phyloP scores from a whole-genome alignment of 768 basidiomycete genomes.

The Leccinum rimulosum region DNA sequence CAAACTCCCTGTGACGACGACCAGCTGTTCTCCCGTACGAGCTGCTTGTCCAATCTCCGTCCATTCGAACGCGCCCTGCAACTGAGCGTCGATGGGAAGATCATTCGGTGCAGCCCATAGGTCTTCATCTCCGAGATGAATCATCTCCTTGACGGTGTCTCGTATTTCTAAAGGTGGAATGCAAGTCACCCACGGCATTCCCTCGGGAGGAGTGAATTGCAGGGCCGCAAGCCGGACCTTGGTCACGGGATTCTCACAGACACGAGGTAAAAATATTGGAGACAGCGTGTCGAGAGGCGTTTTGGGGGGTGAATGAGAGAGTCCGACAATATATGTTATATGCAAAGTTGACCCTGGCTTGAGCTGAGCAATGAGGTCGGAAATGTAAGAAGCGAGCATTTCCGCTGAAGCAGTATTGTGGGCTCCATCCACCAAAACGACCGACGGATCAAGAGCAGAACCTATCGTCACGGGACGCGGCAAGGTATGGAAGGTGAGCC shows the following conservation, averaged over 20 bases:
- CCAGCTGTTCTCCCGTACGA: constrained; percentile 37
- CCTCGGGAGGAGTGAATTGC: constrained; percentile 72
- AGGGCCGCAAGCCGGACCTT: constrained; percentile 51
- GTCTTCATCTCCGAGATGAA: constrained; percentile 39
- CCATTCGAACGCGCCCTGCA: constrained; percentile 53
- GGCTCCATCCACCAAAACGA: constrained; percentile 85
- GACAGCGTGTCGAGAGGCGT: constrained; percentile 66
- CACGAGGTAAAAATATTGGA: constrained; percentile 54
- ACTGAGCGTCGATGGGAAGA: constrained; percentile 31
- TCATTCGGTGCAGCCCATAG: constrained; percentile 43
- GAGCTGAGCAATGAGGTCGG: constrained; percentile 33
- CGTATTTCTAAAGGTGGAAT: constrained; percentile 52
- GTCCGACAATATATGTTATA: constrained; percentile 71
- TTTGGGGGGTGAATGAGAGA: constrained; percentile 89
- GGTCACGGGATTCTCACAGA: constrained; percentile 28
- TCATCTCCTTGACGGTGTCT: constrained; percentile 41
- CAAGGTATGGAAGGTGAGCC: constrained; percentile 66
- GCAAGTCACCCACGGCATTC: constrained; percentile 92
- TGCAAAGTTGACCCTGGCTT: constrained; percentile 28
- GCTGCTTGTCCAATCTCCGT: constrained; percentile 21
- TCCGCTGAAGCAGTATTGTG: constrained; percentile 83
- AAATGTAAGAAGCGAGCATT: constrained; percentile 61
- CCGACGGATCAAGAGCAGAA: constrained; percentile 23
- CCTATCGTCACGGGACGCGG: constrained; percentile 20
- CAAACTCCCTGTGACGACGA: constrained; percentile 85